Evolutionary conservation across 2,329 filamentous ascomycete genomes (phyloP), one percentile per base, ranked within the genome.

Genomic region (Coniochaeta sp.): DNA sequence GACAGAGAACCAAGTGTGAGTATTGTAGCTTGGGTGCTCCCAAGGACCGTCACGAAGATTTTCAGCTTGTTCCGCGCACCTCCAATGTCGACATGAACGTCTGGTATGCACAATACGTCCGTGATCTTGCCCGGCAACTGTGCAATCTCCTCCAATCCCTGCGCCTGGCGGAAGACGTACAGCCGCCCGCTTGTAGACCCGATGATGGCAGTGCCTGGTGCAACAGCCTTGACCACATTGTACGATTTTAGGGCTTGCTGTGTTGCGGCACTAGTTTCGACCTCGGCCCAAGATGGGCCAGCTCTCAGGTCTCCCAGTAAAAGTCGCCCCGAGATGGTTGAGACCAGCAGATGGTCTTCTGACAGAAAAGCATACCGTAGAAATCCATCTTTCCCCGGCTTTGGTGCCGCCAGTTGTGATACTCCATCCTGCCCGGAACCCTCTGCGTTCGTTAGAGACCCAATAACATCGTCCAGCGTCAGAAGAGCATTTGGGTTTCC

Each of bases 311-410:
- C 67, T 1, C 78, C 80, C 0, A 82, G 63, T 5, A 89, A 74
- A 0, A 90, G 68, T 19, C 80, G 79, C 1, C 89, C 89, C 38
- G 81, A 80, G 0, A 81, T 85, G 0, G 86, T 88, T 0, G 79
- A 80, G 3, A 83, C 75, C 19, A 91, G 70, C 2, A 90, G 68
- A 1, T 74, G 70, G 3, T 76, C 69, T 3, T 81, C 72, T 0
- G 78, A 78, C 3, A 89, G 68, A 61, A 90, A 89, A 26, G 82
- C 81, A 67, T 89, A 91, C 50, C 82, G 79, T 60, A 84, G 82
- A 61, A 89, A 82, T 11, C 74, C 71, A 58, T 82, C 76, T 54
- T 73, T 76, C 3, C 63, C 59, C 19, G 64, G 63, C 68, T 69
- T 82, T 69, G 64, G 12, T 1, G 14, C 2, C 22, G 4, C 22